These are phyloP conservation scores for Yamadazyma takamatsuzukensis DNA, from an alignment of 805 yeast species.

Conservation along the genomic window DNA sequence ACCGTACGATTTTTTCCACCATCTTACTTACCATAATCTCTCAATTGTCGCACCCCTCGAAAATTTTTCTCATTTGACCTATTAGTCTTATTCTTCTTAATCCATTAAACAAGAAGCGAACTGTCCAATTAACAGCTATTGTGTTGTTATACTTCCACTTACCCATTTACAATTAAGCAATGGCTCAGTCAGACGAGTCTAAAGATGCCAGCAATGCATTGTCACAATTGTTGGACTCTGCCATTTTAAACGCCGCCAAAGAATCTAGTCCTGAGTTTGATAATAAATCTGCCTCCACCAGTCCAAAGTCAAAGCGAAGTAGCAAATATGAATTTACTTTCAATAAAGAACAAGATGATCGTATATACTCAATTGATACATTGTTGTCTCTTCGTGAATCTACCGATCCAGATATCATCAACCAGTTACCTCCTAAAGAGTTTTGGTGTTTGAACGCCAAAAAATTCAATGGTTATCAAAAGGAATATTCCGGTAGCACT, in stretches of 20 bases:
- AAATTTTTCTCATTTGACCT: conserved; percentile 1
- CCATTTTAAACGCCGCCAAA: conserved; percentile 46
- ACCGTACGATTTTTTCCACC: no score
- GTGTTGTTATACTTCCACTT: conserved; percentile 2
- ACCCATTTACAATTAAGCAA: conserved; percentile 1
- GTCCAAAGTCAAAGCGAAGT: conserved; percentile 32
- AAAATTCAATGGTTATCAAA: conserved; percentile 1
- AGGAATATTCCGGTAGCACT: conserved; percentile 11
- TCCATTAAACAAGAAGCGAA: no score
- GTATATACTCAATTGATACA: conserved; percentile 10
- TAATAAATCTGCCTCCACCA: conserved; percentile 1
- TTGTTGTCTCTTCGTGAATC: conserved; percentile 4
- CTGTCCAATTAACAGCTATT: no score
- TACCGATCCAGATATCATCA: conserved; percentile 4
- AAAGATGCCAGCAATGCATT: conserved; percentile 21
- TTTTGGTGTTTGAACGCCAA: conserved; percentile 11
- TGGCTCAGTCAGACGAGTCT: background rate
- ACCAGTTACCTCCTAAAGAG: conserved; percentile 12
- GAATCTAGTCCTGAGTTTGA: conserved; percentile 38
- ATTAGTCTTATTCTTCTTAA: conserved; percentile 8
- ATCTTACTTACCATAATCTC: no score
- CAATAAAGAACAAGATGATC: conserved; percentile 14
- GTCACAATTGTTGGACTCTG: conserved; percentile 41
- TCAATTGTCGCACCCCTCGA: conserved; percentile 1
- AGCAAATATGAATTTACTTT: conserved; percentile 27